phyloP scores from a whole-genome alignment of 1,139 yeast species.

The Saccharomyces hybrid region DNA sequence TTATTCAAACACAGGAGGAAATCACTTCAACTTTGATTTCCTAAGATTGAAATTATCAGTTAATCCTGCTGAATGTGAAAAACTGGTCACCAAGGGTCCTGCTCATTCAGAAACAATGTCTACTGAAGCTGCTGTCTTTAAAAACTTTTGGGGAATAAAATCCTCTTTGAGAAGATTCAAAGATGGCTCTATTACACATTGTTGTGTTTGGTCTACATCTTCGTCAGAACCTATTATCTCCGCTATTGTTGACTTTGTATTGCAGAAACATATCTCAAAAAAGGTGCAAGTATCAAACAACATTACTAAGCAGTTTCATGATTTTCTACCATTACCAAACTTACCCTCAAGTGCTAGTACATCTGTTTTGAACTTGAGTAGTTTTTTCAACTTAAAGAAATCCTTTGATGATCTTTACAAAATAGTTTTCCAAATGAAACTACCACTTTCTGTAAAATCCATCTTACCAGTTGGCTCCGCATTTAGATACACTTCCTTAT shows the following conservation, averaged over 20 bases:
- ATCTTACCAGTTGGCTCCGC: constrained; percentile 66
- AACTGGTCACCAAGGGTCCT: constrained; percentile 82
- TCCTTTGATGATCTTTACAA: constrained; percentile 65
- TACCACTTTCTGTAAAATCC: constrained; percentile 69
- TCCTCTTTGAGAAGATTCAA: constrained; percentile 83
- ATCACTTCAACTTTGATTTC: constrained; percentile 25
- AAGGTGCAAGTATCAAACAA: constrained; percentile 39
- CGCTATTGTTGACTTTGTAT: constrained; percentile 54
- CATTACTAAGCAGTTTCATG: constrained; percentile 39
- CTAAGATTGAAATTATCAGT: constrained; percentile 56
- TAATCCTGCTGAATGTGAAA: constrained; percentile 70
- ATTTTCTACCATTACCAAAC: constrained; percentile 52
- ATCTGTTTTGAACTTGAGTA: constrained; percentile 43
- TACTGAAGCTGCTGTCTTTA: constrained; percentile 55
- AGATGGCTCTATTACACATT: constrained; percentile 82
- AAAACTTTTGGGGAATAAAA: constrained; percentile 81
- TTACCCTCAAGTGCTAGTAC: constrained; percentile 49
- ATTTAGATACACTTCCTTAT: constrained; percentile 63
- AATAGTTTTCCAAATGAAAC: constrained; percentile 37
- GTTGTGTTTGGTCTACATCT: constrained; percentile 76
- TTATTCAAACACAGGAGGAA: constrained; percentile 17
- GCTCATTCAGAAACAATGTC: constrained; percentile 43
- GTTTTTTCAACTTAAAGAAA: constrained; percentile 50
- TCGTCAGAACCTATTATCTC: constrained; percentile 57
- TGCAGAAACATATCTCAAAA: constrained; percentile 54